Percentiles rank a stretch among this genome's conserved stretches.
Evolutionary conservation across 495 filamentous ascomycete species (phyloP).

Genomic region (Penicillium paradoxum): DNA sequence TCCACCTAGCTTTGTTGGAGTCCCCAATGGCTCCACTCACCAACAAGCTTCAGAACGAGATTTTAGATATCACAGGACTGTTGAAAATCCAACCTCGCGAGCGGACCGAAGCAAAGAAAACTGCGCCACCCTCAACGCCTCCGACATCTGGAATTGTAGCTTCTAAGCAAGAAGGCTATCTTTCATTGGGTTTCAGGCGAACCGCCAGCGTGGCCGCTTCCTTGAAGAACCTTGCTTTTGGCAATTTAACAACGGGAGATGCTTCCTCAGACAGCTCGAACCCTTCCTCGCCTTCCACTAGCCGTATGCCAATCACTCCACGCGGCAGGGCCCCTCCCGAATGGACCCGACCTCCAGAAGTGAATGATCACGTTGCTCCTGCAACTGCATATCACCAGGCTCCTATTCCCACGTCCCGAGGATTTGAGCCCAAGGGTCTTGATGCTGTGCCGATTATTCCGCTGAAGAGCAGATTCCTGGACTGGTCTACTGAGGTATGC

Average conservation of each 20-base stretch:
- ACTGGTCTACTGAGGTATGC: conserved; percentile 85
- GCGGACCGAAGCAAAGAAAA: conserved; percentile 36
- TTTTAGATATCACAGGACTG: conserved; percentile 52
- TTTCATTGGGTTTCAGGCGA: conserved; percentile 57
- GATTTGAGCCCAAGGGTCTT: conserved; percentile 58
- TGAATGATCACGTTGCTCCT: conserved; percentile 63
- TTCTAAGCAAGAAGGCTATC: conserved; percentile 59
- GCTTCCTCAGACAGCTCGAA: conserved; percentile 17
- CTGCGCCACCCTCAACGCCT: conserved; percentile 46
- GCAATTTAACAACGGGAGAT: conserved; percentile 32
- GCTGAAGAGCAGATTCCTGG: conserved; percentile 75
- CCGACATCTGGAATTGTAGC: conserved; percentile 36
- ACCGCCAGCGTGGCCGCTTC: conserved; percentile 71
- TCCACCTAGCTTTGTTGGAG: conserved; percentile 69
- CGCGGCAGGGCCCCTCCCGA: conserved; percentile 61
- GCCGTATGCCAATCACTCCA: conserved; percentile 44
- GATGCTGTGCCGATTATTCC: conserved; percentile 59
- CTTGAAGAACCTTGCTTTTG: conserved; percentile 65
- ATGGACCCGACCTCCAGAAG: conserved; percentile 72
- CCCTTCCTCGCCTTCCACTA: conserved; percentile 32
- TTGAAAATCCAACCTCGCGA: conserved; percentile 44
- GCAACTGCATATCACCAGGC: conserved; percentile 71
- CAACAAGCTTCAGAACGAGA: conserved; percentile 70
- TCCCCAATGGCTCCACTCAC: conserved; percentile 69
- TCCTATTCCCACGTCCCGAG: conserved; percentile 67